These are phyloP conservation scores for Akanthomyces lecanii DNA, from an alignment of 2,329 filamentous ascomycete genomes.

Conservation along the genomic window DNA sequence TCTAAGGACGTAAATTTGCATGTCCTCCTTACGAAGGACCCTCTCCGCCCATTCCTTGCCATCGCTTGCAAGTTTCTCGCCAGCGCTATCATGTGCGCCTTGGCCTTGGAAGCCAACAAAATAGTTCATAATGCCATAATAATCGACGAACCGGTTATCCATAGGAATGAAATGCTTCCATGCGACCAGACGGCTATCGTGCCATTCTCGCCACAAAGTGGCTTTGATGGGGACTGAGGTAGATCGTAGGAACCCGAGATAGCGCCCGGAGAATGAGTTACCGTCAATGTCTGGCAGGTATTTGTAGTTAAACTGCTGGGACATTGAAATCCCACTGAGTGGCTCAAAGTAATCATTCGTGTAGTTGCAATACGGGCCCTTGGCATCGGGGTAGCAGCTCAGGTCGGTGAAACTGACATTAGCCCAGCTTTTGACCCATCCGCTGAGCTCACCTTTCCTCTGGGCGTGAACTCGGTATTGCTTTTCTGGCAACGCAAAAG, in stretches of 20 bases:
- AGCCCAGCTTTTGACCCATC: slow-evolving; percentile 47
- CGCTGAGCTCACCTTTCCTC: slow-evolving; percentile 38
- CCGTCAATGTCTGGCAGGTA: slow-evolving; percentile 75
- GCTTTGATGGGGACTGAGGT: slow-evolving; percentile 71
- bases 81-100: slow-evolving; percentile 51
- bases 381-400: slow-evolving; percentile 40
- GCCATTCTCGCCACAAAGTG: slow-evolving; percentile 77
- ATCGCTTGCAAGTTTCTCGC: slow-evolving; percentile 56
- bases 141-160: slow-evolving; percentile 68
- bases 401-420: slow-evolving; percentile 54
- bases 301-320: slow-evolving; percentile 58
- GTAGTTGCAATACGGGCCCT: slow-evolving; percentile 44
- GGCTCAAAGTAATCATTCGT: slow-evolving; percentile 43
- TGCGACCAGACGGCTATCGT: slow-evolving; percentile 66
- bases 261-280: slow-evolving; percentile 65
- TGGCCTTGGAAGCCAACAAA: slow-evolving; percentile 58
- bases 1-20: slow-evolving; percentile 66
- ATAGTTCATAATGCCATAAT: slow-evolving; percentile 70
- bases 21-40: slow-evolving; percentile 66
- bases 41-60: slow-evolving; percentile 66
- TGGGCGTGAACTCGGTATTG: slow-evolving; percentile 47
- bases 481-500: slow-evolving; percentile 50
- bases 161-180: slow-evolving; percentile 83
- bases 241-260: slow-evolving; percentile 64
- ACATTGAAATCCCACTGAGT: slow-evolving; percentile 38